Conservation (phyloP, 495 filamentous ascomycete species). For the Penicillium turbatum region DNA sequence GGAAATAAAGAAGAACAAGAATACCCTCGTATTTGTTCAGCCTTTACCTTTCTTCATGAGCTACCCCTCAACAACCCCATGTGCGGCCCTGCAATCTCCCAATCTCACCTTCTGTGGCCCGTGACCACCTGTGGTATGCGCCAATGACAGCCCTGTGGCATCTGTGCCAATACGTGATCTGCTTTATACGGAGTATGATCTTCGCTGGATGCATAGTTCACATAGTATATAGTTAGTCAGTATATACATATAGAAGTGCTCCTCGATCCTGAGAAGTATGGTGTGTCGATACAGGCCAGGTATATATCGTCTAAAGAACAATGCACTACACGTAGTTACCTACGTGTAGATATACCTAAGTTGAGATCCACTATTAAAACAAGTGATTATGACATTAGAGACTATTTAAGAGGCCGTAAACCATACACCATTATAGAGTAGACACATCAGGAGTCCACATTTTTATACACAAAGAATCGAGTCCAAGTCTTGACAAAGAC, state of each 20-base stretch:
- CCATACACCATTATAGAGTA: background rate
- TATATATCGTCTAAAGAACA: background rate
- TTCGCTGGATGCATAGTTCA: background rate
- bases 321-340: too few species aligned
- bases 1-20: background rate
- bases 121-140: background rate
- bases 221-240: background rate
- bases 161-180: background rate
- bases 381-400: background rate
- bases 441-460: background rate
- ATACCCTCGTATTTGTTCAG: too few species aligned
- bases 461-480: background rate
- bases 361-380: background rate
- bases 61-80: background rate
- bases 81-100: background rate
- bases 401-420: background rate
- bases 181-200: too few species aligned
- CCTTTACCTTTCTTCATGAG: background rate
- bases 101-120: background rate
- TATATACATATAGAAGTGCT: too few species aligned
- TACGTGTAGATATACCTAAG: too few species aligned
- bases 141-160: background rate
- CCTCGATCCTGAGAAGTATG: too few species aligned
- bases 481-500: background rate
- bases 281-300: background rate